Conservation (phyloP, 2,329 filamentous ascomycete genomes). For the Pseudogymnoascus sp. region DNA sequence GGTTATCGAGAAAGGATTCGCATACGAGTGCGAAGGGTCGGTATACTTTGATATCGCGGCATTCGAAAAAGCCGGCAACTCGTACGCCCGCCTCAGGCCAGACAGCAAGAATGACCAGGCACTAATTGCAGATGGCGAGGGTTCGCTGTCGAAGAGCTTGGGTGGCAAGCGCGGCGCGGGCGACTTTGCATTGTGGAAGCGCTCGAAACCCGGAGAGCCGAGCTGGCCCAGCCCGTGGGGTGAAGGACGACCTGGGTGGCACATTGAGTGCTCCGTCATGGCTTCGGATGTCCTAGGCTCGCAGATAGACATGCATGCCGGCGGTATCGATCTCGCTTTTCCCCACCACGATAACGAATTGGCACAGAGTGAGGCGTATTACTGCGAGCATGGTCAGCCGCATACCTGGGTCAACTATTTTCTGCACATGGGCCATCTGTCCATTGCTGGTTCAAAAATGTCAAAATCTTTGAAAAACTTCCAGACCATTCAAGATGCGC, state of each 20-base stretch:
- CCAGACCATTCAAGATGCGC: conserved; percentile 79
- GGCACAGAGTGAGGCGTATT: conserved; percentile 85
- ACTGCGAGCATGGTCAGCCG: conserved; percentile 32
- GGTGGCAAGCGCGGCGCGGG: conserved; percentile 63
- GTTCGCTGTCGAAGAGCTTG: conserved; percentile 57
- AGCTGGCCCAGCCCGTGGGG: conserved; percentile 87
- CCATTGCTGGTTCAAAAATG: conserved; percentile 89
- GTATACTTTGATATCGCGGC: conserved; percentile 89
- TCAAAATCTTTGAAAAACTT: conserved; percentile 95
- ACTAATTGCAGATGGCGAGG: conserved; percentile 81
- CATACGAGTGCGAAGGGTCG: conserved; percentile 71
- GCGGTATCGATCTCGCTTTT: conserved; percentile 83
- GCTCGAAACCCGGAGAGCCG: conserved; percentile 83
- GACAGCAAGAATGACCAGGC: conserved; percentile 78
- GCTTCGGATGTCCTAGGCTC: conserved; percentile 78
- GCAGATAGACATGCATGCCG: conserved; percentile 86
- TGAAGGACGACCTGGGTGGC: conserved; percentile 82
- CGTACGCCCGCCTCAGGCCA: conserved; percentile 76
- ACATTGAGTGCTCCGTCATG: conserved; percentile 96
- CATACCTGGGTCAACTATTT: conserved; percentile 93
- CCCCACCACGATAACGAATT: conserved; percentile 91
- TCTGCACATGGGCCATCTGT: conserved; percentile 86
- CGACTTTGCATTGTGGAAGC: conserved; percentile 93
- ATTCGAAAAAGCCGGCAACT: conserved; percentile 76
- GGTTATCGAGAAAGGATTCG: conserved; percentile 78